phyloP scores from a whole-genome alignment of 768 basidiomycete species.

The Cystofilobasidium macerans region DNA sequence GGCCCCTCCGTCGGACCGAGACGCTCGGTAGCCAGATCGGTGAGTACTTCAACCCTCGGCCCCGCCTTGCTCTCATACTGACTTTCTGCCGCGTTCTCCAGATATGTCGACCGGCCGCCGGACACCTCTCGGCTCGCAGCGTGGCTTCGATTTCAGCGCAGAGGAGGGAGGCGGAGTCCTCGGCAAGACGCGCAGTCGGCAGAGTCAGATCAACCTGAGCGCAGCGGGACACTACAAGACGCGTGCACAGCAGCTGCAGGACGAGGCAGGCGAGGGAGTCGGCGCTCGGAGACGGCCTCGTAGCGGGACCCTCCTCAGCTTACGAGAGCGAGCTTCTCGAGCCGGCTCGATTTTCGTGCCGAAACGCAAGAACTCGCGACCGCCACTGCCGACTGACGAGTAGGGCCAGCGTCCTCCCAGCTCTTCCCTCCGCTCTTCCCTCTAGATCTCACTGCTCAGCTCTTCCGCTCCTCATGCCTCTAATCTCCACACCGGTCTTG shows the following conservation, averaged over 20 bases:
- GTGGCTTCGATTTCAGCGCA: constrained; percentile 20
- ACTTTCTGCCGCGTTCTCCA: not conserved
- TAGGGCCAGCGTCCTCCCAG: not conserved
- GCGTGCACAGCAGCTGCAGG: constrained; percentile 10
- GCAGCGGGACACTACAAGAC: constrained; percentile 1
- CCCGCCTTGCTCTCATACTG: not conserved
- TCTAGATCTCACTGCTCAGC: not conserved
- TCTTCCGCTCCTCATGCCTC: not conserved
- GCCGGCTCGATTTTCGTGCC: constrained; percentile 24
- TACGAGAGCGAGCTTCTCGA: constrained; percentile 11
- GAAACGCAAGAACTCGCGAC: not conserved
- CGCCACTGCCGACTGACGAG: not conserved
- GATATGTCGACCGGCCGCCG: constrained; percentile 14
- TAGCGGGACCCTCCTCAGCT: constrained; percentile 18
- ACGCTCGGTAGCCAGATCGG: constrained; percentile 15
- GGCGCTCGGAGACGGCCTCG: not conserved
- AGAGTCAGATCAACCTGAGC: not conserved
- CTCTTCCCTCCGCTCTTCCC: not conserved
- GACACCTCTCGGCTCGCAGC: not conserved
- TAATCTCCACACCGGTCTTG: not conserved
- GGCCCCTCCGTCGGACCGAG: constrained; percentile 18
- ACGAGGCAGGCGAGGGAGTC: not conserved
- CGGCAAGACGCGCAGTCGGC: constrained; percentile 8
- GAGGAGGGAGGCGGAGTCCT: constrained; percentile 26
- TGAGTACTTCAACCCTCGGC: not conserved